Evolutionary conservation across 78 protist species (phyloP), one percentile per base, ranked within the genome.

Genomic region (Creolimax fragrantissima): DNA sequence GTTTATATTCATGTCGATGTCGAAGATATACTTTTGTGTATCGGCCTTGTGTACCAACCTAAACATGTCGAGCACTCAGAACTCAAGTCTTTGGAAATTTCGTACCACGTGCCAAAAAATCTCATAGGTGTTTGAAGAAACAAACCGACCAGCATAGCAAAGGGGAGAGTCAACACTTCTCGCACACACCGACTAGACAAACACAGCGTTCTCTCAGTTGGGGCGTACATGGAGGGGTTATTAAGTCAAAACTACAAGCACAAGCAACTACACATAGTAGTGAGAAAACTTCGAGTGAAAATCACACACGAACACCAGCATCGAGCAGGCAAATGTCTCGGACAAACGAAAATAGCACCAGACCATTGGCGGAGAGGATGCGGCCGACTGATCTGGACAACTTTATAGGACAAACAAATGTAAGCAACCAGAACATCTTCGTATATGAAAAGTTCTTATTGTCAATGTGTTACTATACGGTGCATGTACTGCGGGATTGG

Each of bases 351-450:
- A 17, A 58, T 32, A 58, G 24, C 24, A 58, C 74, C 74, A 58
- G 37, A 41, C 89, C 89, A 37, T 45, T 85, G 44, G 89, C 89
- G 44, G 89, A 85, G 3, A 43, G 11, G 43, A 39, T 85, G 89
- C 24, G 89, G 43, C 89, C 89, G 37, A 7, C 6, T 4, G 11
- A 7, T 35, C 17, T 85, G 37, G 89, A 85, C 5, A 45, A 35
- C 24, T 37, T 35, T 17, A 35, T 17, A 5, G 89, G 89, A 5
- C 89, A 85, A 39, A 4, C 3, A 35, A 58, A 58, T 17, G 74
- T 58, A 58, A n/a, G n/a, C n/a, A n/a, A n/a, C n/a, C n/a, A n/a
- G n/a, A n/a, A n/a, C n/a, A n/a, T n/a, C n/a, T n/a, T n/a, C n/a
- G n/a, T n/a, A n/a, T n/a, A n/a, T n/a, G n/a, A n/a, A n/a, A n/a